These are phyloP conservation scores for Astragalus glycyphyllos DNA, from an alignment of 306 rosid genomes.

Conservation along the genomic window DNA sequence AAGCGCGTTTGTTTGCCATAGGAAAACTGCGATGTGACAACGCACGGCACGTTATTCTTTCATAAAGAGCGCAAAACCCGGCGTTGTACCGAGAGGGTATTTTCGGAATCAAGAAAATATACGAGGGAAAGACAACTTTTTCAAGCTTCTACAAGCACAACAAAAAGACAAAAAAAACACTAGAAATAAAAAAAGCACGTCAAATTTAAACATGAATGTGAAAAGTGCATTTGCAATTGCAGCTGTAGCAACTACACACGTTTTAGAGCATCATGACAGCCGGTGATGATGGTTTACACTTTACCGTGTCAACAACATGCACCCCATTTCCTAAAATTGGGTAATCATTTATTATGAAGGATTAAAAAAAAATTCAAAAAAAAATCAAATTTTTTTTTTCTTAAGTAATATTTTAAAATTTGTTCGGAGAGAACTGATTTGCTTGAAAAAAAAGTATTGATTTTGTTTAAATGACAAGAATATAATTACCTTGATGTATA, in stretches of 20 bases:
- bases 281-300: conserved; percentile 21
- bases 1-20: background rate
- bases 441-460: too few species aligned
- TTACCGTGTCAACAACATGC: conserved; percentile 41
- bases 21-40: background rate
- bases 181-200: background rate
- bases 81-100: background rate
- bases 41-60: conserved; percentile 9
- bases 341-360: too few species aligned
- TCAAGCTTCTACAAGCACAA: conserved; percentile 5
- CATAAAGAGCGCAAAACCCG: too few species aligned
- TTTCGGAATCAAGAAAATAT: conserved; percentile 2
- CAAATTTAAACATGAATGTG: background rate
- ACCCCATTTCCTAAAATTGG: background rate
- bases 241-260: too few species aligned
- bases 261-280: background rate
- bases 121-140: conserved; percentile 20
- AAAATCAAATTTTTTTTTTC: too few species aligned
- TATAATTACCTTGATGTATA: too few species aligned
- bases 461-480: too few species aligned
- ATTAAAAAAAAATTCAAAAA: too few species aligned
- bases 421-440: too few species aligned
- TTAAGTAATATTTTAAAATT: too few species aligned
- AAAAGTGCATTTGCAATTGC: too few species aligned
- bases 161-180: background rate